Evolutionary conservation across 306 rosid genomes (phyloP).

Genomic region (Sphenostylis stenocarpa): DNA sequence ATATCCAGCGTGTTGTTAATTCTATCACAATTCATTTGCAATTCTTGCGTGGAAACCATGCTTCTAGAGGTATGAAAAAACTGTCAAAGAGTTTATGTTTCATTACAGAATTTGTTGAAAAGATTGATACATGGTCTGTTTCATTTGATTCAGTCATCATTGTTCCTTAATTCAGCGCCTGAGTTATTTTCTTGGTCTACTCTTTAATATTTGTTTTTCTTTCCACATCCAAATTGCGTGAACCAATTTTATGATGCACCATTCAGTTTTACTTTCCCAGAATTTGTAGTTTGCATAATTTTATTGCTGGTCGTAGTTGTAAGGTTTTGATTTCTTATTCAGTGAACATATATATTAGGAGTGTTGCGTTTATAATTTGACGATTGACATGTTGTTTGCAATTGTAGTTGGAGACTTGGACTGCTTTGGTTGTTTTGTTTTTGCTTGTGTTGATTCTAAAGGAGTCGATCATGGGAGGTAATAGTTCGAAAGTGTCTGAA

Average conservation of each 20-base stretch:
- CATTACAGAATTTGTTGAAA: slow-evolving; percentile 6
- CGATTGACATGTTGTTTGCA: background rate
- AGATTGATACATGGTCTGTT: slow-evolving; percentile 11
- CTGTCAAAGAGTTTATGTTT: background rate
- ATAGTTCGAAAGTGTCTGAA: slow-evolving; percentile 48
- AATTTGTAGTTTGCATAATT: background rate
- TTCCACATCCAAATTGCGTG: slow-evolving; percentile 20
- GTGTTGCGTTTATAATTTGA: background rate
- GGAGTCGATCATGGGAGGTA: slow-evolving; percentile 58
- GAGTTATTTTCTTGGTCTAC: slow-evolving; percentile 26
- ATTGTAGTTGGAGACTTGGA: slow-evolving; percentile 40
- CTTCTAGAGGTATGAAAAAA: slow-evolving; percentile 38
- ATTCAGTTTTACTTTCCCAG: background rate
- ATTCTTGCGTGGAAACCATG: slow-evolving; percentile 33
- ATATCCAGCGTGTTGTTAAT: background rate
- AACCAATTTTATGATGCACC: background rate
- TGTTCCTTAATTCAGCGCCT: background rate
- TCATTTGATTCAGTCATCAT: slow-evolving; percentile 30
- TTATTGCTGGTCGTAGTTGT: background rate
- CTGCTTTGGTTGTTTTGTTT: slow-evolving; percentile 36
- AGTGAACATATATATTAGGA: background rate
- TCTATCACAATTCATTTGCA: slow-evolving; percentile 17
- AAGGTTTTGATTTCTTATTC: background rate
- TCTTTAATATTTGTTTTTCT: background rate
- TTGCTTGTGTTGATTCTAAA: slow-evolving; percentile 31